Percentiles rank a stretch among this genome's conserved stretches.
phyloP scores from a whole-genome alignment of 75 land plant genomes.

The Cunninghamia lanceolata region DNA sequence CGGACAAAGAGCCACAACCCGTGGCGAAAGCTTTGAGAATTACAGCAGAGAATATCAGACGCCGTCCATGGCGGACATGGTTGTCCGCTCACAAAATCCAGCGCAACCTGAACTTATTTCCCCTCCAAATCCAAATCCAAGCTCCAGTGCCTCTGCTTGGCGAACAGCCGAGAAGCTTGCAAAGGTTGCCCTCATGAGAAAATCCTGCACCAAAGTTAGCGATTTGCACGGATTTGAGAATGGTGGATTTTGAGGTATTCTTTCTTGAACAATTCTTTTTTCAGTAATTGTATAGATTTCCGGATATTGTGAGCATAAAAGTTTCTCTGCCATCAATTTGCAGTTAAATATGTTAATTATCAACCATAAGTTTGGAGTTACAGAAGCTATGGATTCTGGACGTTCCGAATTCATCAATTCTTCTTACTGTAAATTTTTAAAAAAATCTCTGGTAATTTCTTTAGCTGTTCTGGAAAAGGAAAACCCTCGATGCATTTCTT shows the following conservation, averaged over 20 bases:
- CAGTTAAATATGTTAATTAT: background rate
- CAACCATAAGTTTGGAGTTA: background rate
- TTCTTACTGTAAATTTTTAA: background rate
- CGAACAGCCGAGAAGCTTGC: constrained; percentile 70
- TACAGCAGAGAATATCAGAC: constrained; percentile 25
- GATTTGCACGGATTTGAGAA: constrained; percentile 74
- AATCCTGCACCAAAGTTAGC: constrained; percentile 59
- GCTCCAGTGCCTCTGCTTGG: constrained; percentile 56
- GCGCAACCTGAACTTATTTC: constrained; percentile 13
- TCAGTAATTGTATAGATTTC: constrained; percentile 2
- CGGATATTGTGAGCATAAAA: background rate
- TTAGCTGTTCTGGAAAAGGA: no score
- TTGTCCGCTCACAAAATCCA: constrained; percentile 37
- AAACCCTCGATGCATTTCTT: no score
- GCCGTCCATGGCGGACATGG: constrained; percentile 28
- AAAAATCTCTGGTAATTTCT: background rate
- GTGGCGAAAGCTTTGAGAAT: constrained; percentile 22
- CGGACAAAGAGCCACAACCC: constrained; percentile 26
- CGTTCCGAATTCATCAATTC: background rate
- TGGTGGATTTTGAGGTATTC: constrained; percentile 43
- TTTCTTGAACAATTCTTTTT: background rate
- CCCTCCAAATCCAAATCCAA: constrained; percentile 22
- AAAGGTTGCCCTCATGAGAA: constrained; percentile 67
- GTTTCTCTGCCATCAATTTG: background rate
- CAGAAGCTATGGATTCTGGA: background rate